phyloP scores from a whole-genome alignment of 331 rosid genomes.

The Spiraea crenata region DNA sequence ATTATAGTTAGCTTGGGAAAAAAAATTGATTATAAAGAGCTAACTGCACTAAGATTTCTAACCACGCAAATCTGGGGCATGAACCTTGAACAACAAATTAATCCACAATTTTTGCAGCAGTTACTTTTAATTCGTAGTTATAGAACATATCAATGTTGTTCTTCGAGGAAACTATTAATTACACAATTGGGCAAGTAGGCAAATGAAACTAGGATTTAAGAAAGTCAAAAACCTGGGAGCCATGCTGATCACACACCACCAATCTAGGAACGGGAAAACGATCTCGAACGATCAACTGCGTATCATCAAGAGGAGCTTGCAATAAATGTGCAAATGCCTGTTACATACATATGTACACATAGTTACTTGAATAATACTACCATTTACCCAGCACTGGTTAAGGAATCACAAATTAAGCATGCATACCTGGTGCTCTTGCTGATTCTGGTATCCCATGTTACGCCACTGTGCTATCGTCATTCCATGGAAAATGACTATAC shows the following conservation, averaged over 20 bases:
- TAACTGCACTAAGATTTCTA: too few species aligned
- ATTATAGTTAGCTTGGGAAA: background rate
- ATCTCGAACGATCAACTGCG: constrained; percentile 59
- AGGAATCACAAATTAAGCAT: constrained; percentile 8
- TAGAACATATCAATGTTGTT: background rate
- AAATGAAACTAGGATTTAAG: background rate
- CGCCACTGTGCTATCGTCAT: constrained; percentile 99
- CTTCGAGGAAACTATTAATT: background rate
- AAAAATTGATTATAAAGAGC: background rate
- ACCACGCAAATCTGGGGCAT: too few species aligned
- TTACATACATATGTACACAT: background rate
- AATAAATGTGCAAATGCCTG: constrained; percentile 90
- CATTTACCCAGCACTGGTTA: background rate
- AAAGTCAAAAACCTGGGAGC: constrained; percentile 80
- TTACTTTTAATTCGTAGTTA: background rate
- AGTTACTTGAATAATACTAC: background rate
- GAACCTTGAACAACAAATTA: too few species aligned
- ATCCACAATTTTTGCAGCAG: background rate
- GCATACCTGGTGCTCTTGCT: constrained; percentile 75
- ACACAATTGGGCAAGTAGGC: background rate
- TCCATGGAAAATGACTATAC: constrained; percentile 93
- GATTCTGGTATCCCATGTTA: constrained; percentile 90
- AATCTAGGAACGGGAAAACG: constrained; percentile 95
- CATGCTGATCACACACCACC: constrained; percentile 98
- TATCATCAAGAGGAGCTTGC: constrained; percentile 78